Percentiles rank a stretch among this genome's conserved stretches.
Conservation (phyloP, 2,329 filamentous ascomycete species). For the Alternaria gansuensis region DNA sequence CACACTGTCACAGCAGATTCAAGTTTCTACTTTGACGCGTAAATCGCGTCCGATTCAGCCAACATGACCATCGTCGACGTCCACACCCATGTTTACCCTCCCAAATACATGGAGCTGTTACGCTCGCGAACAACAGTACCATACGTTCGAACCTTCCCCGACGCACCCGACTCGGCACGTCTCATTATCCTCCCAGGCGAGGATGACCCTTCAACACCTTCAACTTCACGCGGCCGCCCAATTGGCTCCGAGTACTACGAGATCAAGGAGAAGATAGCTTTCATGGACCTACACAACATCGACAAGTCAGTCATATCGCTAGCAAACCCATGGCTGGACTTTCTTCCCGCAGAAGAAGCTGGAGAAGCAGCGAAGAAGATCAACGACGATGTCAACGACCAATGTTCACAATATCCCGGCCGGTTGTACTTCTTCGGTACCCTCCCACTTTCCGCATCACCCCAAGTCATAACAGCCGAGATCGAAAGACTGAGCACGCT, state of each 20-base stretch:
- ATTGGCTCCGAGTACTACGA: slow-evolving; percentile 86
- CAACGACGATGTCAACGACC: slow-evolving; percentile 78
- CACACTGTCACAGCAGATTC: neutral
- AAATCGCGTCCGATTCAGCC: slow-evolving; percentile 10
- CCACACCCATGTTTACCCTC: slow-evolving; percentile 71
- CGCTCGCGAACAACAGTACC: slow-evolving; percentile 69
- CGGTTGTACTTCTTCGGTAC: slow-evolving; percentile 84
- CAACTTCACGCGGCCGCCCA: slow-evolving; percentile 74
- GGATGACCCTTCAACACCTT: slow-evolving; percentile 62
- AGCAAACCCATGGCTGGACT: slow-evolving; percentile 95
- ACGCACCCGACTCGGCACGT: slow-evolving; percentile 64
- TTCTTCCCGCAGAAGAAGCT: slow-evolving; percentile 70
- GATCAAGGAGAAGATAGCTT: slow-evolving; percentile 78
- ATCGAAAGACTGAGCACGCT: slow-evolving; percentile 70
- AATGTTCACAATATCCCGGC: slow-evolving; percentile 72
- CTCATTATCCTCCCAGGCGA: slow-evolving; percentile 71
- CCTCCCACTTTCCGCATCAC: slow-evolving; percentile 76
- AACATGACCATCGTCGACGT: slow-evolving; percentile 64
- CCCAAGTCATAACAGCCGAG: slow-evolving; percentile 68
- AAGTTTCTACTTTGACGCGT: slow-evolving; percentile 3
- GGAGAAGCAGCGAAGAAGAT: slow-evolving; percentile 70
- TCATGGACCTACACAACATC: slow-evolving; percentile 88
- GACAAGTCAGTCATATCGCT: slow-evolving; percentile 85
- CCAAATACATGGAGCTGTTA: slow-evolving; percentile 66
- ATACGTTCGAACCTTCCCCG: slow-evolving; percentile 71